Base-by-base conservation (phyloP, 1,139 yeast species). In the Geotrichum candidum region DNA sequence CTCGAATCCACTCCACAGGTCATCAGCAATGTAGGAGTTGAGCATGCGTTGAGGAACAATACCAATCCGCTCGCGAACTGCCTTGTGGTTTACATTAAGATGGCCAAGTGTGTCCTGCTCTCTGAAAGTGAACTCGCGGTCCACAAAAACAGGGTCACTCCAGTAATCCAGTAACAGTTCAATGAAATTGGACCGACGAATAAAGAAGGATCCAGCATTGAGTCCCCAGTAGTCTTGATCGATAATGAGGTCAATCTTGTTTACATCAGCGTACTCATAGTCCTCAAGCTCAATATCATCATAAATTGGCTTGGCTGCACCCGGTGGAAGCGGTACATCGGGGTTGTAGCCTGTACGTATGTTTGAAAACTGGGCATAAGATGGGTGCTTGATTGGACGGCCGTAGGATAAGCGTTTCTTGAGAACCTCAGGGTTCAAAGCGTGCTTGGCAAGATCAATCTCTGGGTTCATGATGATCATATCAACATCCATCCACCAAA, bases 401-500 rank as follows among this genome's bases (percentile, higher is more conserved):
- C 63, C 64, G 54, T 64, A 64, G 9, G 65, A 51, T 6, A 61
- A 35, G 10, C 67, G 62, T 23, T 61, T 48, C 46, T 53, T 53
- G 59, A 70, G 45, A n/a, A 57, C 69, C 10, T 60, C 54, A 2
- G 68, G 71, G 48, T 66, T 63, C n/a, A 70, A 61, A 15, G 69
- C 53, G 38, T 63, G 63, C 18, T 56, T 52, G 15, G 70, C 70
- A 11, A 70, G 63, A 51, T 68, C 69, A 48, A 65, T 57, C 13
- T 63, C 53, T 13, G 66, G 65, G 27, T 66, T 67, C 69, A 67
- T 68, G 52, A 69, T 66, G 51, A 69, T 63, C 11, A 65, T 66
- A 41, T 69, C 72, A 18, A 63, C 61, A 58, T 69, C 72, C 51
- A 69, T 62, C 71, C 70, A 68, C 71, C 72, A 69, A 18, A 69